Percentiles rank a stretch among this genome's conserved stretches.
Conservation (phyloP, 129 eudicot species). For the Tanacetum coccineum region DNA sequence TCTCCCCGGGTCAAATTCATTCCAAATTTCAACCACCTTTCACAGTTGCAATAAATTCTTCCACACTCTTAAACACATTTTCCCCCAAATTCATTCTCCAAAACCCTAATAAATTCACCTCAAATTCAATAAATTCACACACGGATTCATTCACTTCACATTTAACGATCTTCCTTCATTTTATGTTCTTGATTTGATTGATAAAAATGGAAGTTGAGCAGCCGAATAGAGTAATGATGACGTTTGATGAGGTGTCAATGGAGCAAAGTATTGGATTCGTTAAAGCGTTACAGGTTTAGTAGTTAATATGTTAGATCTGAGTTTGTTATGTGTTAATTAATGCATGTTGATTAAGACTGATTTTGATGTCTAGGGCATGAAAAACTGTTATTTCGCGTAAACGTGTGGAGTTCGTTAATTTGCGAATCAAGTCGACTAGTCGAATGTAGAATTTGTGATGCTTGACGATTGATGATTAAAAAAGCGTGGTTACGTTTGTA, state of each 20-base stretch:
- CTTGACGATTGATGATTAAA: no score
- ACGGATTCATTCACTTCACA: background rate
- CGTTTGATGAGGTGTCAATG: slow-evolving; percentile 76
- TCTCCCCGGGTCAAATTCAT: background rate
- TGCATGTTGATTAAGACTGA: no score
- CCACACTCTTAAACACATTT: slow-evolving; percentile 22
- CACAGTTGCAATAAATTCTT: slow-evolving; percentile 22
- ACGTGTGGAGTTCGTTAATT: no score
- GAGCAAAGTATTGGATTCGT: slow-evolving; percentile 85
- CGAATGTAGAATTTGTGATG: no score
- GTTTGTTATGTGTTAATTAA: background rate
- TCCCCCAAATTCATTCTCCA: slow-evolving; percentile 14
- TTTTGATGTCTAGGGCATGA: no score
- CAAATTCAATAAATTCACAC: slow-evolving; percentile 10
- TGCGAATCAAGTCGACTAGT: no score
- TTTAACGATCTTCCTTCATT: slow-evolving; percentile 21
- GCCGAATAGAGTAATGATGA: slow-evolving; percentile 30
- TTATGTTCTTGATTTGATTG: no score
- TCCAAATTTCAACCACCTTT: slow-evolving; percentile 27
- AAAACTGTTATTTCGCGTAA: no score
- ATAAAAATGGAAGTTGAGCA: slow-evolving; percentile 37
- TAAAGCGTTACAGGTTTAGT: slow-evolving; percentile 86
- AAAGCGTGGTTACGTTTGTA: no score
- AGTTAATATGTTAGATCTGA: slow-evolving; percentile 41
- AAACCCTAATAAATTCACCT: background rate